Evolutionary conservation across 1,139 yeast genomes (phyloP).

Genomic region (Casaregolazyma suthepensis): DNA sequence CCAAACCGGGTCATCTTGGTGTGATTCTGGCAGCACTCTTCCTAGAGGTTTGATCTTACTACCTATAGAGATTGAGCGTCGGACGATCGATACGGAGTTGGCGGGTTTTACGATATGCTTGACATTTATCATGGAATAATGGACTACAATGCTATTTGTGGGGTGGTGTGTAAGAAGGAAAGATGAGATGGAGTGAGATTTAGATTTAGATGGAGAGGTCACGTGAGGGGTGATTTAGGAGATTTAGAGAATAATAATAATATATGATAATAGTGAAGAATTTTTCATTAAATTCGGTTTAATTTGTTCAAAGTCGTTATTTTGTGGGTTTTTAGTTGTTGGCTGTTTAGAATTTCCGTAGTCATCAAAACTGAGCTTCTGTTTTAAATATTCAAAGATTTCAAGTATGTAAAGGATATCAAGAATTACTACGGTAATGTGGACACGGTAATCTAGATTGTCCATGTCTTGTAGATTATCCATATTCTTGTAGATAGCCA

Average conservation of each 20-base stretch:
- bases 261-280: neutral
- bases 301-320: no score
- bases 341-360: no score
- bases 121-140: neutral
- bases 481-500: no score
- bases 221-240: neutral
- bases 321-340: no score
- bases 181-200: neutral
- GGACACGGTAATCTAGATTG: no score
- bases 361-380: no score
- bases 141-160: neutral
- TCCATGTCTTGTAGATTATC: no score
- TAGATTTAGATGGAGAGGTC: neutral
- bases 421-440: no score
- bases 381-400: no score
- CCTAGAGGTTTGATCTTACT: slow-evolving; percentile 7
- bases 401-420: no score
- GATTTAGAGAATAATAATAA: neutral
- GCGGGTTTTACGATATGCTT: neutral
- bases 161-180: neutral
- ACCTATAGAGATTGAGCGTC: neutral
- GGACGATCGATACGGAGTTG: neutral
- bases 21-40: slow-evolving; percentile 6
- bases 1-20: slow-evolving; percentile 6
- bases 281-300: no score